Evolutionary conservation across 2,329 filamentous ascomycete genomes (phyloP).

Genomic region (Apiospora kogelbergensis): DNA sequence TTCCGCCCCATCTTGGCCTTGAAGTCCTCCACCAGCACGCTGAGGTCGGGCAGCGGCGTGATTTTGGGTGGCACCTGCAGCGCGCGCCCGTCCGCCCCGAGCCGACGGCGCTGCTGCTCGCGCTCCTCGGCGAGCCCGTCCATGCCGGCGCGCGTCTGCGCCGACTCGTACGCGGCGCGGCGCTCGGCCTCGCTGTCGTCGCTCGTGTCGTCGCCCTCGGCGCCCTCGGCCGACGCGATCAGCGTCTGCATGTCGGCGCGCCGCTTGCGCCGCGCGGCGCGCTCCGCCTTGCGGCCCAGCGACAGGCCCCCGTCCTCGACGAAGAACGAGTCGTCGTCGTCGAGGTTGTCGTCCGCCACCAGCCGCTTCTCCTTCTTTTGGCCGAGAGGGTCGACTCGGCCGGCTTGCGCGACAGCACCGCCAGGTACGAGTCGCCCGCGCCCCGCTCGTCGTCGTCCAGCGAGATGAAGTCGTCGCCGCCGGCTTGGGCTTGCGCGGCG

Average conservation of each 20-base stretch:
- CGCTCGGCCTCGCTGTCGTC: conserved; percentile 71
- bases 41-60: conserved; percentile 73
- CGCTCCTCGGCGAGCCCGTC: conserved; percentile 62
- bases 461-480: conserved; percentile 60
- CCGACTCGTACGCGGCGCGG: conserved; percentile 80
- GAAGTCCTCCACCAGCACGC: conserved; percentile 66
- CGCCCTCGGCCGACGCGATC: conserved; percentile 77
- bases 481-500: conserved; percentile 58
- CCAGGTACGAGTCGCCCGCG: conserved; percentile 29
- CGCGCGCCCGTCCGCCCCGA: conserved; percentile 35
- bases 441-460: conserved; percentile 50
- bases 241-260: conserved; percentile 79
- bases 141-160: conserved; percentile 85
- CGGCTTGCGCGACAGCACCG: conserved; percentile 35
- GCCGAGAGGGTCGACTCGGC: conserved; percentile 52
- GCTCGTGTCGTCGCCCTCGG: conserved; percentile 51
- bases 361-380: conserved; percentile 72
- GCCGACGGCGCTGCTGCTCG: conserved; percentile 38
- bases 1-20: conserved; percentile 61
- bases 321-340: conserved; percentile 90
- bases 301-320: conserved; percentile 81
- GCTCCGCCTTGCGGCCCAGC: conserved; percentile 76
- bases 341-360: conserved; percentile 82
- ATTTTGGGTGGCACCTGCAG: conserved; percentile 70
- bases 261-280: conserved; percentile 64